A percentile compares a stretch with the other conserved stretches of the same genome.
These are phyloP conservation scores for Avena sativa DNA, from an alignment of 176 grass and related monocot species.

Conservation along the genomic window DNA sequence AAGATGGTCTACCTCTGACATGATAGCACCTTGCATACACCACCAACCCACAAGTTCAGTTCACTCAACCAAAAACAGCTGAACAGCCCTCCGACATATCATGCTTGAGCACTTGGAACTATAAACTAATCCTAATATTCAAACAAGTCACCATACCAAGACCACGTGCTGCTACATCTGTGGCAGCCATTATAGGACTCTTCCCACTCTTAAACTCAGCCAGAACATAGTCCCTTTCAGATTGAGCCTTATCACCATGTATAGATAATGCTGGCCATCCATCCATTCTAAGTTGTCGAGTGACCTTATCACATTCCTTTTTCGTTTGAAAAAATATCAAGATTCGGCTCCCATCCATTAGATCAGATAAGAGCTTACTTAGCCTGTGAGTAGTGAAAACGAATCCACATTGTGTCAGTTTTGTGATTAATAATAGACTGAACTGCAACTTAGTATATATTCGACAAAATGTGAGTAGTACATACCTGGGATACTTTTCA, in stretches of 20 bases:
- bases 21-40: constrained; percentile 94
- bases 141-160: constrained; percentile 96
- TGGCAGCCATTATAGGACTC: constrained; percentile 96
- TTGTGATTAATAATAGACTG: constrained; percentile 5
- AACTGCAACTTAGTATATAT: not conserved
- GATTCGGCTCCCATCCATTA: constrained; percentile 92
- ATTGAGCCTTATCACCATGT: constrained; percentile 96
- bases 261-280: constrained; percentile 98
- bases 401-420: constrained; percentile 29
- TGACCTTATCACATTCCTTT: constrained; percentile 90
- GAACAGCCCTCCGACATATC: constrained; percentile 83
- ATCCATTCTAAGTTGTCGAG: constrained; percentile 97
- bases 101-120: constrained; percentile 68
- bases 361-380: constrained; percentile 80
- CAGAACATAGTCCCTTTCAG: constrained; percentile 97
- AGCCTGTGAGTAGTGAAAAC: constrained; percentile 56
- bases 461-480: not conserved
- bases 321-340: constrained; percentile 98
- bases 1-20: constrained; percentile 87
- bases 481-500: constrained; percentile 93
- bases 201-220: constrained; percentile 93
- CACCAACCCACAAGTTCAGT: constrained; percentile 90
- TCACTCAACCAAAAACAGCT: constrained; percentile 90
- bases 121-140: constrained; percentile 66
- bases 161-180: constrained; percentile 98